Percentiles rank a stretch among this genome's conserved stretches.
phyloP scores from a whole-genome alignment of 257 asterid species.

The Nicotiana undulata region DNA sequence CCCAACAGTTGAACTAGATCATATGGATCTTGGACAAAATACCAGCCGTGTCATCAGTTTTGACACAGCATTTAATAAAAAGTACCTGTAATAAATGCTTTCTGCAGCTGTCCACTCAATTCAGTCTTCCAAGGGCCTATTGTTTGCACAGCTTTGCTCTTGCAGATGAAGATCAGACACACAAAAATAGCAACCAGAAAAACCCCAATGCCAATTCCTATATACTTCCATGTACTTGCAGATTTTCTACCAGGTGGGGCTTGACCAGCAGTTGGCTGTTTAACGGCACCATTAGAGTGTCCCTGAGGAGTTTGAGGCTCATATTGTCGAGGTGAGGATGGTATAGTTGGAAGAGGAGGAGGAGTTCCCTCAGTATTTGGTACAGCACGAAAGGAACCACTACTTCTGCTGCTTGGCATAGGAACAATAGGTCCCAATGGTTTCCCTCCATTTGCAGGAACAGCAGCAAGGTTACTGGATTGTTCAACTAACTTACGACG shows the following conservation, averaged over 20 bases:
- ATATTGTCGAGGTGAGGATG: slow-evolving; percentile 21
- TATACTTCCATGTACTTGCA: slow-evolving; percentile 35
- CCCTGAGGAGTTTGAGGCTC: slow-evolving; percentile 12
- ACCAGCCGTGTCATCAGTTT: neutral
- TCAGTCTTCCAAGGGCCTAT: slow-evolving; percentile 89
- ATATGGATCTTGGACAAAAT: neutral
- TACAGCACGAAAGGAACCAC: slow-evolving; percentile 85
- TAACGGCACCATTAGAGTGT: slow-evolving; percentile 1
- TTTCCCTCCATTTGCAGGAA: slow-evolving; percentile 26
- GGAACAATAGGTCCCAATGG: slow-evolving; percentile 20
- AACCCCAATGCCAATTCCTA: slow-evolving; percentile 31
- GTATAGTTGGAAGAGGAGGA: slow-evolving; percentile 7
- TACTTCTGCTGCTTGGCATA: slow-evolving; percentile 63
- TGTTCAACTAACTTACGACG: slow-evolving; percentile 58
- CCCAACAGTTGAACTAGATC: neutral
- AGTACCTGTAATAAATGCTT: slow-evolving; percentile 86
- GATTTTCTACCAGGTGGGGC: slow-evolving; percentile 12
- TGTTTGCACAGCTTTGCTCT: slow-evolving; percentile 53
- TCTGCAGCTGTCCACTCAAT: slow-evolving; percentile 91
- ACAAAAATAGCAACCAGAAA: slow-evolving; percentile 29
- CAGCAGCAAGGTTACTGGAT: slow-evolving; percentile 51
- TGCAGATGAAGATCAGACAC: slow-evolving; percentile 30
- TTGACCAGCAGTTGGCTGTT: slow-evolving; percentile 19
- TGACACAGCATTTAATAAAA: neutral
- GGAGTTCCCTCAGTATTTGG: slow-evolving; percentile 34